These are phyloP conservation scores for Zygoascus flipseniorum DNA, from an alignment of 805 yeast species.

Conservation along the genomic window DNA sequence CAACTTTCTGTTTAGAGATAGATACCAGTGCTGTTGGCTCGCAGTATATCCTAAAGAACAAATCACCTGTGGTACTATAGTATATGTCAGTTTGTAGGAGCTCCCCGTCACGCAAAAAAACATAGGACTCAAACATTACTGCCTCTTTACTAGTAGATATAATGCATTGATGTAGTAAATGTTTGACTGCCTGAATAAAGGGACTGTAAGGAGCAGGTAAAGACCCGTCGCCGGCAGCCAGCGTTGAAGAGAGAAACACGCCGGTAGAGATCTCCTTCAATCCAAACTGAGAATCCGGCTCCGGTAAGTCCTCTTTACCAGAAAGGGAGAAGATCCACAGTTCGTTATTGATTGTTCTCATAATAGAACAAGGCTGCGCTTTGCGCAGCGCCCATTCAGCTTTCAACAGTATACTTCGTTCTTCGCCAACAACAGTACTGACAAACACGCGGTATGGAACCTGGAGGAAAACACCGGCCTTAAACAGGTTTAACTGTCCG, in stretches of 20 bases:
- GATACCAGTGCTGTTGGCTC: slow-evolving; percentile 4
- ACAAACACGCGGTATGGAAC: slow-evolving; percentile 20
- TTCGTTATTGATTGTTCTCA: slow-evolving; percentile 16
- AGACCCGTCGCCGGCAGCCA: slow-evolving; percentile 7
- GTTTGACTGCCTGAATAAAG: slow-evolving; percentile 15
- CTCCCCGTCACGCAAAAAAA: slow-evolving; percentile 9
- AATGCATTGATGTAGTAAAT: slow-evolving; percentile 8
- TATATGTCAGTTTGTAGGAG: slow-evolving; percentile 17
- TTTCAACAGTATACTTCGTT: slow-evolving; percentile 6
- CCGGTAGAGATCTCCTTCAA: slow-evolving; percentile 24
- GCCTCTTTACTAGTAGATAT: slow-evolving; percentile 3
- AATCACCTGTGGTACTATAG: slow-evolving; percentile 17
- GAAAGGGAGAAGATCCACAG: slow-evolving; percentile 22
- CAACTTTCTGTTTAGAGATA: neutral
- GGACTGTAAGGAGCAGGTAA: slow-evolving; percentile 19
- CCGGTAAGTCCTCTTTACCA: slow-evolving; percentile 12
- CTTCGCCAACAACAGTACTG: slow-evolving; percentile 8
- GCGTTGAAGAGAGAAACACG: slow-evolving; percentile 19
- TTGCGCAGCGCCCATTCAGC: slow-evolving; percentile 22
- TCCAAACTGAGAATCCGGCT: slow-evolving; percentile 11
- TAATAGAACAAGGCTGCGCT: slow-evolving; percentile 14
- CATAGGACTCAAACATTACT: slow-evolving; percentile 10
- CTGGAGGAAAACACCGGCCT: slow-evolving; percentile 9
- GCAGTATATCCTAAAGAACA: slow-evolving; percentile 14
- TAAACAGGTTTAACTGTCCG: slow-evolving; percentile 1